Percentiles rank a stretch among this genome's conserved stretches.
Conservation (phyloP, 2,329 filamentous ascomycete species). For the Zymoseptoria ardabiliae region DNA sequence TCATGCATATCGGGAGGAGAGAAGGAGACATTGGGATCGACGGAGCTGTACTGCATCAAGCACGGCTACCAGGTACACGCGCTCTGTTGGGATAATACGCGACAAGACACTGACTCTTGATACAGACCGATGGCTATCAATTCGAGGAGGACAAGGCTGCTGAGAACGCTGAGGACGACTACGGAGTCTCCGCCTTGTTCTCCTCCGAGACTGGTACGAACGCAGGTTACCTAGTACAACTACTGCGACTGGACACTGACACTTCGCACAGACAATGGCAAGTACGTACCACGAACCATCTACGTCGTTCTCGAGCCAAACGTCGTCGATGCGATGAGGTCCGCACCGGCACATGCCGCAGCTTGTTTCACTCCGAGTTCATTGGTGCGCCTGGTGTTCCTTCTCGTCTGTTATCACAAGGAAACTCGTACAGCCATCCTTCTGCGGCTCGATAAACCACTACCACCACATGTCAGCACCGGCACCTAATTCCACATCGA, state of each 20-base stretch:
- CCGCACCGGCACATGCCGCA: conserved; percentile 92
- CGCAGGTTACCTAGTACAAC: conserved; percentile 46
- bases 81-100: conserved; percentile 1
- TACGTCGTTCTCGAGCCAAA: conserved; percentile 99
- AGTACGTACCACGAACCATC: conserved; percentile 97
- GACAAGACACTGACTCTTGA: conserved; percentile 15
- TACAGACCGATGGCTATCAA: conserved; percentile 95
- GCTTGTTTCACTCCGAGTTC: too few relatives aligned
- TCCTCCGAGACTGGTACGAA: conserved; percentile 90
- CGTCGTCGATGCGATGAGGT: conserved; percentile 98
- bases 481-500: conserved; percentile 41
- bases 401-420: too few relatives aligned
- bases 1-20: conserved; percentile 49
- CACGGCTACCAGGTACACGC: conserved; percentile 90
- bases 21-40: conserved; percentile 44
- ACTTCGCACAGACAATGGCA: conserved; percentile 69
- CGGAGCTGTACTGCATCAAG: conserved; percentile 97
- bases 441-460: too few relatives aligned
- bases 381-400: too few relatives aligned
- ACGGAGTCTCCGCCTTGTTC: conserved; percentile 99
- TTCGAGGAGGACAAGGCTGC: conserved; percentile 94
- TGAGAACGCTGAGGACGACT: conserved; percentile 82
- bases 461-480: conserved; percentile 20
- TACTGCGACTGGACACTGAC: conserved; percentile 60
- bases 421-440: too few relatives aligned